Evolutionary conservation across 208 protist genomes (phyloP), one percentile per base, ranked within the genome.

Genomic region (Jaenimonas drosophilae): DNA sequence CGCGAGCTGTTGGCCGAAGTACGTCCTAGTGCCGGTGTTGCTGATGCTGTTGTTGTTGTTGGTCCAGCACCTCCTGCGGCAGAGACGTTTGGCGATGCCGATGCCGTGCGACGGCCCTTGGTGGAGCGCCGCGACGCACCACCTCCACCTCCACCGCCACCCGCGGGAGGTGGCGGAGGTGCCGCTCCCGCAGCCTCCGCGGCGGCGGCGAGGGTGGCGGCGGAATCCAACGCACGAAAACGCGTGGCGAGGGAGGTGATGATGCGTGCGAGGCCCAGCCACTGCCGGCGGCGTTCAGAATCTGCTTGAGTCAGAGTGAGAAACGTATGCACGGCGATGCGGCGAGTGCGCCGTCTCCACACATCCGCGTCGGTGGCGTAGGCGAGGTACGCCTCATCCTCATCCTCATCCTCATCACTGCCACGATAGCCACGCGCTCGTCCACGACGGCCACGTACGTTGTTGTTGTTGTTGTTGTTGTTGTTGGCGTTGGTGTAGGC

Each of bases 171-270:
- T 21, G 38, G 29, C 23, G 5, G 33, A 16, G n/a, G 54, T 23
- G 1, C 21, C 21, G 32, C 25, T 38, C 17, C 37, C 33, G 37
- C 31, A 17, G 50, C 28, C 9, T 29, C 30, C 31, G 24, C 16
- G n/a, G 32, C 28, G 4, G 34, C 28, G 3, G 32, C 37, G 14
- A 27, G 47, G 52, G 30, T 40, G 1, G 45, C 45, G 17, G 36
- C 47, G 9, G 29, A 39, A 48, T 87, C 76, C 16, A 92, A 61
- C 16, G 89, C 57, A 36, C 64, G 67, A 28, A 87, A 64, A 3
- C 79, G 76, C 24, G 73, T 73, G 17, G 84, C 49, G 7, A 92
- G 56, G 17, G 75, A 83, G 16, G 67, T 72, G 12, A 92, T 51
- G 19, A 92, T 48, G 34, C 76, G 73, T 9, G 71, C 69, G 51